Evolutionary conservation across 2,329 filamentous ascomycete species (phyloP), one percentile per base, ranked within the genome.

Genomic region (Nigrospora osmanthi): DNA sequence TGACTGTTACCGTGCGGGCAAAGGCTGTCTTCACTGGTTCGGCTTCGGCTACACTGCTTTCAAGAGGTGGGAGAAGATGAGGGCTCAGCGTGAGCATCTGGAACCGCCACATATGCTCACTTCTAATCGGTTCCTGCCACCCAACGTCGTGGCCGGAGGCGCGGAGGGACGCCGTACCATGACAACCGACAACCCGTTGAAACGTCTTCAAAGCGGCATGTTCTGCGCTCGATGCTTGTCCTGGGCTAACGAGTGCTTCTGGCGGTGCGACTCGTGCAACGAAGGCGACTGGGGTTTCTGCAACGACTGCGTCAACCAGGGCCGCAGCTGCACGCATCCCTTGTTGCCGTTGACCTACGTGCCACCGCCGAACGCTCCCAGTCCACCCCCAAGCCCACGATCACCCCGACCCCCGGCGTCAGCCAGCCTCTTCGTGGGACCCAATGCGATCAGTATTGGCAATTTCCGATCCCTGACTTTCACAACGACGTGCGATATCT

Each of bases 241-340:
- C 1, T 86, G 81, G 70, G 77, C 88, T 0, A 90, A 94, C 55
- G 78, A 84, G 42, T 93, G 88, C 64, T 95, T 87, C 64, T 97
- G 90, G 91, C 83, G 87, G 50, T 97, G 91, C 62, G 80, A 85
- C 47, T 63, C 75, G 23, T 97, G 91, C 66, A 95, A 95, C 55
- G 82, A 93, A 50, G 91, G 89, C 6, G 90, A 94, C 58, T 97
- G 90, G 90, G 91, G 91, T 0, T 96, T 88, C 60, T 97, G 91
- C 66, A 89, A 90, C 55, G 69, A 75, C 48, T 97, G 91, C 53
- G 88, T 95, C 30, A 90, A 91, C 47, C 81, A 84, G 61, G 89
- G 88, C 14, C 75, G 76, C 48, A 85, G 82, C 48, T 97, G 91
- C 64, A 86, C 83, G 0, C 91, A 97, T 58, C 75, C 85, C 7